These are phyloP conservation scores for Hebeloma cylindrosporum DNA, from an alignment of 768 basidiomycete species.

Conservation along the genomic window DNA sequence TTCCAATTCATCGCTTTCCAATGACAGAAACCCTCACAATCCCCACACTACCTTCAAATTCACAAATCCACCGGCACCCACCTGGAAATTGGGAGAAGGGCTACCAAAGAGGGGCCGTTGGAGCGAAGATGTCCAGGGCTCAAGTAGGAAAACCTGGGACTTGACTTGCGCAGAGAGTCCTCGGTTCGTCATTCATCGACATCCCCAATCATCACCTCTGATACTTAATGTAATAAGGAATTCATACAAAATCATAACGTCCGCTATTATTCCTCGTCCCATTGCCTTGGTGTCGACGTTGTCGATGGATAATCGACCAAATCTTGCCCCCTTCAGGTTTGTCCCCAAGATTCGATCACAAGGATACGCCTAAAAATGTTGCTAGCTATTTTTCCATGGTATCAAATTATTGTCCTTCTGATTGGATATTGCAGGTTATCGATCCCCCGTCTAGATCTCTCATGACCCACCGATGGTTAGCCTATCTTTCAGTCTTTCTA, in stretches of 20 bases:
- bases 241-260: conserved; percentile 53
- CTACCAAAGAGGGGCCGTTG: conserved; percentile 16
- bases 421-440: conserved; percentile 4
- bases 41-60: conserved; percentile 29
- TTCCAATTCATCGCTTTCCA: conserved; percentile 9
- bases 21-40: conserved; percentile 24
- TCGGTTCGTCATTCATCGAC: conserved; percentile 9
- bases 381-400: conserved; percentile 65
- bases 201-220: not conserved
- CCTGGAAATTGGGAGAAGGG: conserved; percentile 46
- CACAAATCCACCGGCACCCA: conserved; percentile 38
- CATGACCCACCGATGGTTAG: conserved; percentile 68
- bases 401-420: conserved; percentile 4
- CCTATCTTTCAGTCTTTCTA: conserved; percentile 53
- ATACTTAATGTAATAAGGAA: conserved; percentile 26
- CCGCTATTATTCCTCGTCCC: conserved; percentile 63
- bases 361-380: conserved; percentile 10
- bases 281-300: conserved; percentile 67
- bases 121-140: conserved; percentile 30
- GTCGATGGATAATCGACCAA: conserved; percentile 48
- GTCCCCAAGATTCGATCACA: conserved; percentile 8
- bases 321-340: conserved; percentile 70
- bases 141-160: conserved; percentile 38
- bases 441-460: conserved; percentile 41
- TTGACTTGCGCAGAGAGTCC: conserved; percentile 23